Evolutionary conservation across 805 yeast genomes (phyloP).

Genomic region (Candida pseudofarinosa): DNA sequence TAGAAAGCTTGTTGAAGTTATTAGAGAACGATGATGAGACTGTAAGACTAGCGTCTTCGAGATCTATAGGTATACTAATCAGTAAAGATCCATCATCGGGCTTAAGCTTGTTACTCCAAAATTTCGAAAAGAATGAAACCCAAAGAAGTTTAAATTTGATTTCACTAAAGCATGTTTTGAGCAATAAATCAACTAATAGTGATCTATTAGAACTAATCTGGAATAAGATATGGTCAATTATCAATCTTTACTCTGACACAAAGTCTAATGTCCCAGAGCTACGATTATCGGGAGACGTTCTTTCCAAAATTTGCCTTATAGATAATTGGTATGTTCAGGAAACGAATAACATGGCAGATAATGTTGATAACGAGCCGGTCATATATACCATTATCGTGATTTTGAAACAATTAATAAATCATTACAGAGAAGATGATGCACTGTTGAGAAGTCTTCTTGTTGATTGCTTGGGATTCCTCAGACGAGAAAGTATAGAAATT

Average conservation of each 20-base stretch:
- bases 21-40: slow-evolving; percentile 29
- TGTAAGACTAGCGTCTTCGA: slow-evolving; percentile 45
- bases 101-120: slow-evolving; percentile 34
- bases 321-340: slow-evolving; percentile 13
- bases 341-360: slow-evolving; percentile 9
- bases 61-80: slow-evolving; percentile 49
- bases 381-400: slow-evolving; percentile 31
- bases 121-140: slow-evolving; percentile 8
- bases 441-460: slow-evolving; percentile 13
- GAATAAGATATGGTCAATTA: slow-evolving; percentile 16
- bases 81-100: slow-evolving; percentile 34
- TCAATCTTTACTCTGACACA: slow-evolving; percentile 1
- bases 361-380: slow-evolving; percentile 11
- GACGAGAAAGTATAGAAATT: slow-evolving; percentile 42
- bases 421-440: slow-evolving; percentile 10
- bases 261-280: slow-evolving; percentile 14
- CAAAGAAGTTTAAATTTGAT: slow-evolving; percentile 12
- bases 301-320: slow-evolving; percentile 22
- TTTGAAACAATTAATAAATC: slow-evolving; percentile 26
- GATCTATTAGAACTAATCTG: slow-evolving; percentile 20
- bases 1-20: slow-evolving; percentile 32
- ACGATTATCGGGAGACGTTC: slow-evolving; percentile 33
- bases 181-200: slow-evolving; percentile 8
- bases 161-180: slow-evolving; percentile 19
- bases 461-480: slow-evolving; percentile 18